Evolutionary conservation across 495 filamentous ascomycete species (phyloP), one percentile per base, ranked within the genome.

Genomic region (Penicillium pulvis): DNA sequence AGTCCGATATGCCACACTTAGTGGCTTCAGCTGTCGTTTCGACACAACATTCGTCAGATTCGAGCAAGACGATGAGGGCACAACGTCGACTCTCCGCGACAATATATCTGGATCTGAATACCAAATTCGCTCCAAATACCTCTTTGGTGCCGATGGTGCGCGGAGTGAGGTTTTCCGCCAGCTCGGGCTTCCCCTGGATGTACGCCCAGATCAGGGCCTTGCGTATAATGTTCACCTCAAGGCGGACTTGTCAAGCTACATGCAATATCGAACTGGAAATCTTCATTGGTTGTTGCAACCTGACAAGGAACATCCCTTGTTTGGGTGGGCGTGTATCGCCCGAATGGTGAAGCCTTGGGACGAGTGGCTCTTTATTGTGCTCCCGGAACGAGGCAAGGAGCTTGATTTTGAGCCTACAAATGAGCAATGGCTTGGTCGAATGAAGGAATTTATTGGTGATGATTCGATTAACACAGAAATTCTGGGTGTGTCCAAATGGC

Each of bases 81-180:
- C 75, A 30, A 57, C 70, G 7, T 77, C 73, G 39, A 75, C 57
- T 11, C 53, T 82, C 36, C 62, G 65, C 17, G 82, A 84, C 51
- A 60, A 59, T 0, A 19, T 85, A 23, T 73, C 79, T 0, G 63
- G 73, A 4, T 23, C 49, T 0, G 62, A 63, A 33, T 85, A 80
- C 60, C 47, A 70, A 11, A 72, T 85, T 30, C 68, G 73, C 19
- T 78, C 79, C 6, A 77, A 74, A 28, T 87, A 81, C 56, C 67
- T 87, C 2, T 85, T 85, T 56, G 84, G 84, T 10, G 79, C 78
- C 16, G 84, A 87, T 55, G 84, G 84, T 4, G 83, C 79, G 0
- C 66, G 79, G 14, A 82, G 79, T 58, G 69, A 73, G 33, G 72
- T 87, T n/a, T 66, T 83, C 7, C 68, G 74, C 17, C 75, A 81